Evolutionary conservation across 805 yeast species (phyloP), one percentile per base, ranked within the genome.

Genomic region (Schizosaccharomyces lindneri): DNA sequence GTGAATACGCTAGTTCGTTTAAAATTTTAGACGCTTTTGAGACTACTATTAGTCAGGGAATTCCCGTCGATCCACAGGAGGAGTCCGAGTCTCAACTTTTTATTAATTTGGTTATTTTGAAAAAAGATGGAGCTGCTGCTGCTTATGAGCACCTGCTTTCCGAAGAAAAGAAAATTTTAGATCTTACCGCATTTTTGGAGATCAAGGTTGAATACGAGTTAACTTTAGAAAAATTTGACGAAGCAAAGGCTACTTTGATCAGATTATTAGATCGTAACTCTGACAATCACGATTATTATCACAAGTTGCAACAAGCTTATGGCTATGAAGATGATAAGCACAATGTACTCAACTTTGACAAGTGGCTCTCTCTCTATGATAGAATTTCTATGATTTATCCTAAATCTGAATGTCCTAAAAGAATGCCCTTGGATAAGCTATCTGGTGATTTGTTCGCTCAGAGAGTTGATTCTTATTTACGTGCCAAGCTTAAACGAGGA

Each of bases 191-290:
- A 17, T 51, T 51, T 51, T 78, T 83, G 13, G 76, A 81, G 62
- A 68, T 79, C 66, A 78, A 78, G 65, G 96, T 88, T 2, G 73
- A 77, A 62, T 81, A 83, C 66, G 76, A 81, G 62, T 71, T 81
- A 70, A 76, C 80, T 51, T 71, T 85, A 63, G 84, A 81, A 9
- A 73, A 75, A 55, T 67, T 69, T 15, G 74, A 79, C 62, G 87
- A 85, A 62, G 90, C 96, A 0, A 80, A 86, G 19, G 67, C 78
- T 60, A 75, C 80, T 51, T 85, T 82, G 68, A 79, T 95, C 69
- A 74, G 76, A 62, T 75, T 90, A 63, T 75, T 90, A 63, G 81
- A 84, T 69, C 81, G 95, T 68, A 90, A 90, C 70, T 95, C 97
- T 0, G 95, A 88, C 68, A 79, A 84, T 67, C 73, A 75, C 46